Evolutionary conservation across 306 rosid species (phyloP).

Genomic region (Vigna reflexopilosa): DNA sequence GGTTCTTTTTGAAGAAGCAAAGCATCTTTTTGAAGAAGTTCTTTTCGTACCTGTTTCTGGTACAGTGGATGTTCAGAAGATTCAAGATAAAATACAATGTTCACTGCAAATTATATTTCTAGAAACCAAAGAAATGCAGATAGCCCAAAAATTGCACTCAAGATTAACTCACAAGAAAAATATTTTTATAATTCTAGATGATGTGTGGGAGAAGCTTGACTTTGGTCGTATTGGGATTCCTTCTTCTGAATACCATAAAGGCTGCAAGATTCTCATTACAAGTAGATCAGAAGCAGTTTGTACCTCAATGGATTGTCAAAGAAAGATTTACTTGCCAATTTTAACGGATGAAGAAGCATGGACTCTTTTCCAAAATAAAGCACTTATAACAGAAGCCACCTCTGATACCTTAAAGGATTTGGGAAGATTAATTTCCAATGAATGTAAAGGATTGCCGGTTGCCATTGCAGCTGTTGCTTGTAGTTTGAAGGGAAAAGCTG

Average conservation of each 20-base stretch:
- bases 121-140: not conserved
- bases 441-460: conserved; percentile 45
- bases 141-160: not conserved
- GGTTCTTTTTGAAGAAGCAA: not conserved
- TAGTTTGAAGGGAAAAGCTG: not conserved
- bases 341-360: conserved; percentile 27
- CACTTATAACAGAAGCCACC: not conserved
- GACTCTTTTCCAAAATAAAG: conserved; percentile 18
- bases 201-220: conserved; percentile 33
- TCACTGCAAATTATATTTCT: rapidly evolving
- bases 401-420: not conserved
- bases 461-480: conserved; percentile 34
- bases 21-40: conserved; percentile 28
- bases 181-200: conserved; percentile 42
- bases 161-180: not conserved
- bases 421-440: not conserved
- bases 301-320: conserved; percentile 3
- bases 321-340: not conserved
- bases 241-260: not conserved
- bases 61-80: not conserved
- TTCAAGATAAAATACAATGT: conserved; percentile 36
- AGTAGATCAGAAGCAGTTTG: conserved; percentile 11
- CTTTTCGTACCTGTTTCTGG: conserved; percentile 17
- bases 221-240: conserved; percentile 37
- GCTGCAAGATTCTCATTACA: conserved; percentile 33